These are phyloP conservation scores for Candida manassasensis DNA, from an alignment of 805 yeast genomes.

Conservation along the genomic window DNA sequence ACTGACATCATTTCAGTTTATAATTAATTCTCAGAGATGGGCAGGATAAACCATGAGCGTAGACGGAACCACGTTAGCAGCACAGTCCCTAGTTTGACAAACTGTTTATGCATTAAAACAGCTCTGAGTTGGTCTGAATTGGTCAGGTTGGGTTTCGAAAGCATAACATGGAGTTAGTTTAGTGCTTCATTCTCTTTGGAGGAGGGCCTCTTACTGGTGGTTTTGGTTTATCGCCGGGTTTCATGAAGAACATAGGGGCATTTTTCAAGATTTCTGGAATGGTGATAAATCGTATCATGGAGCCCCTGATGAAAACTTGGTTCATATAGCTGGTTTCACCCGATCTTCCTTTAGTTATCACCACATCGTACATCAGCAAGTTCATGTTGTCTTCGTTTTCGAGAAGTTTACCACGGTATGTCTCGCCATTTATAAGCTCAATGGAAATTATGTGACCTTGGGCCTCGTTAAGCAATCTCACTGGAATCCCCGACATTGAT, in stretches of 20 bases:
- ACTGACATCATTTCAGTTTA: no score
- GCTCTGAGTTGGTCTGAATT: no score
- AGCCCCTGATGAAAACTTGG: slow-evolving; percentile 87
- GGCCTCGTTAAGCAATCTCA: slow-evolving; percentile 81
- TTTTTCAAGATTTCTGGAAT: slow-evolving; percentile 84
- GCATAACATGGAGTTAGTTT: no score
- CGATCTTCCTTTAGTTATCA: slow-evolving; percentile 62
- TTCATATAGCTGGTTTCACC: slow-evolving; percentile 75
- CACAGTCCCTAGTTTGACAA: no score
- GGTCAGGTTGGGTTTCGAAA: no score
- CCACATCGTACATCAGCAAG: slow-evolving; percentile 75
- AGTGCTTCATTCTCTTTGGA: slow-evolving; percentile 29
- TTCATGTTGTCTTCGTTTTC: slow-evolving; percentile 96
- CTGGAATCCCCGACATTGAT: slow-evolving; percentile 68
- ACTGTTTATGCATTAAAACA: no score
- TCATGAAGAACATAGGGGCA: slow-evolving; percentile 81
- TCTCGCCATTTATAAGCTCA: slow-evolving; percentile 80
- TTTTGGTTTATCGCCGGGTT: slow-evolving; percentile 54
- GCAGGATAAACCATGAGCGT: no score
- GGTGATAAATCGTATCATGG: slow-evolving; percentile 76
- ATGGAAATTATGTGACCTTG: slow-evolving; percentile 81
- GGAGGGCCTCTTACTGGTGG: slow-evolving; percentile 68
- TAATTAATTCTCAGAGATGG: no score
- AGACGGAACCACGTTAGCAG: no score
- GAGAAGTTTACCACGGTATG: slow-evolving; percentile 79